Base-by-base conservation (phyloP, 2,329 filamentous ascomycete species). In the Trichoderma breve region DNA sequence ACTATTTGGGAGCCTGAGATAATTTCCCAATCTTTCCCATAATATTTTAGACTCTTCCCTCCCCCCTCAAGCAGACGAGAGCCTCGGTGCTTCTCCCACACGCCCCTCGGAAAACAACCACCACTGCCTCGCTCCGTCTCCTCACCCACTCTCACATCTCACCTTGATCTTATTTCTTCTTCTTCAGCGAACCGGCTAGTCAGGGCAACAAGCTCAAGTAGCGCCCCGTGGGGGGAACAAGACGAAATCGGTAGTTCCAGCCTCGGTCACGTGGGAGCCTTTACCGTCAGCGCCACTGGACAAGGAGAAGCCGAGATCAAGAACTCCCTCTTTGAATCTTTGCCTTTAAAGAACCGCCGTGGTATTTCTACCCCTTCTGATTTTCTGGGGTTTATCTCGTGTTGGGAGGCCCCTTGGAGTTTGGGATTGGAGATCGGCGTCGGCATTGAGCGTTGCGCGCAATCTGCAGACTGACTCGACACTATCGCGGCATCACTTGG, bases 11-110 rank as follows among this genome's bases (percentile, higher is more conserved):
- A 67, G 47, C 30, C 57, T 28, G 67, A 60, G 39, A 70, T 70
- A 70, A 70, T 70, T 62, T 70, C 67, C 67, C 67, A 69, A 69
- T 61, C 61, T 34, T 61, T 69, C 34, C 66, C 66, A 70, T 70
- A 62, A 70, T 70, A 70, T 70, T 70, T 70, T 70, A 70, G 67
- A 70, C 26, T 57, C 67, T 58, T 70, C 57, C 57, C 26, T 62
- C 67, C 63, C 51, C 47, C 36, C 55, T 34, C 67, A 24, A 47
- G 39, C 57, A 61, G 18, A 26, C 55, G 32, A 53, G 39, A 60
- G 28, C 39, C 39, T 32, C 47, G 67, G 39, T 47, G 39, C 67
- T 34, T 66, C 30, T 66, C 47, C 63, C 43, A 53, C 47, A 64
- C 68, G 39, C 60, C 30, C 43, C 58, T 30, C 58, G 43, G 34